These are phyloP conservation scores for Asclepias syriaca DNA, from an alignment of 257 asterid genomes.

Conservation along the genomic window DNA sequence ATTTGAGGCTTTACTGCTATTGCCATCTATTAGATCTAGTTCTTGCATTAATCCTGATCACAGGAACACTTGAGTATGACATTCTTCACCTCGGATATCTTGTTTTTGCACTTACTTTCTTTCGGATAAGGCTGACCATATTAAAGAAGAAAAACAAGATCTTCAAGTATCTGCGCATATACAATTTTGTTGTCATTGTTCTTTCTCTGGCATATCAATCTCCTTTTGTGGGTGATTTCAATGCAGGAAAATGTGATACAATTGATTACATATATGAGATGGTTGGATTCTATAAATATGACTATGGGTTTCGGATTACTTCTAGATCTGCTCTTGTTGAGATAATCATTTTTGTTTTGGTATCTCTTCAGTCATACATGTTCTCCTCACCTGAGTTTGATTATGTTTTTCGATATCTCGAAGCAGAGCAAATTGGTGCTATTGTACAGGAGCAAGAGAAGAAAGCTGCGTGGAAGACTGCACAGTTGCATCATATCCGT, in stretches of 20 bases:
- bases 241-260: constrained; percentile 76
- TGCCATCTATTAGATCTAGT: constrained; percentile 98
- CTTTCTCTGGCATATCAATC: constrained; percentile 96
- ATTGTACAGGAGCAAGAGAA: constrained; percentile 95
- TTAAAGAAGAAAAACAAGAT: constrained; percentile 88
- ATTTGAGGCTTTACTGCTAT: constrained; percentile 94
- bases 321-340: constrained; percentile 98
- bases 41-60: constrained; percentile 77
- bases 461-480: constrained; percentile 94
- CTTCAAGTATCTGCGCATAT: constrained; percentile 75
- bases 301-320: constrained; percentile 94
- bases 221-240: constrained; percentile 79
- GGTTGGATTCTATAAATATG: constrained; percentile 93
- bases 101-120: constrained; percentile 88
- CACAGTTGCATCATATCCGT: constrained; percentile 83
- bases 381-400: constrained; percentile 91
- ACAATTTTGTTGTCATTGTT: constrained; percentile 87
- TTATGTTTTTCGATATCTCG: constrained; percentile 98
- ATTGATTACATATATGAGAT: constrained; percentile 85
- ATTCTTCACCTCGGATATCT: constrained; percentile 97
- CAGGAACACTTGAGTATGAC: constrained; percentile 95
- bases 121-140: constrained; percentile 87
- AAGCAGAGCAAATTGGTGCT: constrained; percentile 98
- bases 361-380: constrained; percentile 94
- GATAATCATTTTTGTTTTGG: constrained; percentile 82